phyloP scores from a whole-genome alignment of 495 filamentous ascomycete species.

The Diplogelasinospora grovesii region DNA sequence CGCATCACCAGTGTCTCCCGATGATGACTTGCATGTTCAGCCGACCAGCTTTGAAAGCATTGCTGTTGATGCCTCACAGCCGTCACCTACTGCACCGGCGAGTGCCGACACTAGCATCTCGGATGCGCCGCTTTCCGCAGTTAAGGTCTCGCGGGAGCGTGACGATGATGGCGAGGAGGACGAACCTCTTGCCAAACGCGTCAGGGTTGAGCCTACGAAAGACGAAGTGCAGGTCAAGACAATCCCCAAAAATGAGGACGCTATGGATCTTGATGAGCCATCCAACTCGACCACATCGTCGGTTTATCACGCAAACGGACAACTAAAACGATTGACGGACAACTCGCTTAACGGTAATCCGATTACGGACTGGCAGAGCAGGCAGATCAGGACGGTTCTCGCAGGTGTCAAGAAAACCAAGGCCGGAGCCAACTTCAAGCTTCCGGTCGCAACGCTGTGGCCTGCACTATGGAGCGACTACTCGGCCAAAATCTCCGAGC shows the following conservation, averaged over 20 bases:
- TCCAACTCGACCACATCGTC: neutral
- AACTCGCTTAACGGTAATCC: conserved; percentile 20
- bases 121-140: conserved; percentile 24
- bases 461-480: conserved; percentile 56
- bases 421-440: conserved; percentile 61
- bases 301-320: conserved; percentile 5
- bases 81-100: conserved; percentile 11
- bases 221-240: conserved; percentile 24
- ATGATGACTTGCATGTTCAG: conserved; percentile 10
- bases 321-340: conserved; percentile 19
- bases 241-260: conserved; percentile 1
- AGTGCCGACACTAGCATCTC: conserved; percentile 32
- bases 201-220: conserved; percentile 40
- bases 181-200: conserved; percentile 72
- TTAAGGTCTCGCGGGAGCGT: conserved; percentile 61
- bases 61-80: conserved; percentile 6
- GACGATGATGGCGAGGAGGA: conserved; percentile 64
- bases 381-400: conserved; percentile 45
- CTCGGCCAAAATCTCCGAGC: conserved; percentile 58
- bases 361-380: conserved; percentile 41
- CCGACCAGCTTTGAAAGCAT: conserved; percentile 9
- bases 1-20: conserved; percentile 16
- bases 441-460: conserved; percentile 58
- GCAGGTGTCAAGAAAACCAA: conserved; percentile 76
- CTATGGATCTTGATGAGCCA: conserved; percentile 16